Evolutionary conservation across 2,329 filamentous ascomycete species (phyloP), one percentile per base, ranked within the genome.

Genomic region (Thielaviopsis euricoi): DNA sequence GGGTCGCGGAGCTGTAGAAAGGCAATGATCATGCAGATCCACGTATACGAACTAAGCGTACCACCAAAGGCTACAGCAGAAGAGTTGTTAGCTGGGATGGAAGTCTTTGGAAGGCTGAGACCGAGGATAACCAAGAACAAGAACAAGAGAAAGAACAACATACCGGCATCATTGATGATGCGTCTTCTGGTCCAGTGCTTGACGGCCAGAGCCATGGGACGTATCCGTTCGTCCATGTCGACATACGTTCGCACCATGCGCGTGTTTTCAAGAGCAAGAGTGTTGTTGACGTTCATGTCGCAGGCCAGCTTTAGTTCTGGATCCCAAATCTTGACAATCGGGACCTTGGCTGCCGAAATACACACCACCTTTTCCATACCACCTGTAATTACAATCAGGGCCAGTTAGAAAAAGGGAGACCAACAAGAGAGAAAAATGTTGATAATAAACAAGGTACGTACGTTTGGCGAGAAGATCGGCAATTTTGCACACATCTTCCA

Each of bases 241-340:
- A 98, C 89, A 71, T 98, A 98, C 0, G 89, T 95, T 68, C 90
- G 88, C 65, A 98, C 93, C 90, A 98, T 95, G 55, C 90, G 83
- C 15, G 93, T 98, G 66, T 98, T 98, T 70, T 97, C 90, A 61
- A 98, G 75, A 3, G 93, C 93, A 56, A 94, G 72, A 0, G 90
- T 93, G 66, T 97, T 98, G 74, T 98, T 98, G 72, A 98, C 90
- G 65, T 98, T 98, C 85, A 98, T 93, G 68, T 98, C 93, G 69
- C 90, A 96, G 17, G 89, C 87, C 55, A 98, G 76, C 63, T 84
- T 76, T 59, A 96, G 76, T 69, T 95, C 89, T 2, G 93, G 93
- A 68, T 98, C 93, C 90, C 93, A 98, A 58, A 95, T 87, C 74
- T 97, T 97, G 64, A 98, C 93, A 66, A 98, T 98, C 3, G 93